Conservation (phyloP, 148 eudicot genomes). For the Pouteria glomerata region DNA sequence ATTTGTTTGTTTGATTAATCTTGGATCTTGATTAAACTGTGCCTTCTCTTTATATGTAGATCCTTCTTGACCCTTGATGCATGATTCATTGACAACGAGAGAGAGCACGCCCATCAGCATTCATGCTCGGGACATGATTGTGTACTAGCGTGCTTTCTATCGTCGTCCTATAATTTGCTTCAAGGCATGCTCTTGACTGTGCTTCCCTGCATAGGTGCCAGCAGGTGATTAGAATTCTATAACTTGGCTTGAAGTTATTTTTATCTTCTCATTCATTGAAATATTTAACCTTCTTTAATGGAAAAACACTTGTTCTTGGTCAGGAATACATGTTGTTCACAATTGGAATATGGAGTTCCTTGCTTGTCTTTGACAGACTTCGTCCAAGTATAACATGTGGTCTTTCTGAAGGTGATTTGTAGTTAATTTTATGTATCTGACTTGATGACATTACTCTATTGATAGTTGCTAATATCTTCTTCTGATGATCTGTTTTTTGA, state of each 20-base stretch:
- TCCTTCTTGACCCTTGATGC: background rate
- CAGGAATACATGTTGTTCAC: no score
- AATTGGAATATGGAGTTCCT: no score
- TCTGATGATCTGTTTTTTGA: no score
- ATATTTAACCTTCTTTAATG: no score
- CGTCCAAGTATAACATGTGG: no score
- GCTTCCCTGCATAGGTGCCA: background rate
- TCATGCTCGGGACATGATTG: slow-evolving; percentile 15
- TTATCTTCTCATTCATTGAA: background rate
- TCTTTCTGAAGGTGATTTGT: no score
- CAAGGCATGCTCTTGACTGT: slow-evolving; percentile 3
- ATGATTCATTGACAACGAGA: slow-evolving; percentile 44
- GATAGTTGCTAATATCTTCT: no score
- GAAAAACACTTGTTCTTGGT: background rate
- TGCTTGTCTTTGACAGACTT: no score
- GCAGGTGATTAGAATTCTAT: background rate
- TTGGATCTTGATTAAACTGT: background rate
- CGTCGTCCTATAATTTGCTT: slow-evolving; percentile 34
- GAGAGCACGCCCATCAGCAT: slow-evolving; percentile 37
- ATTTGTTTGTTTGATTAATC: background rate
- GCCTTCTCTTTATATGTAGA: background rate
- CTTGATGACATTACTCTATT: no score
- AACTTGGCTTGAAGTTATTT: background rate
- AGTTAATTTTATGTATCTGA: no score
- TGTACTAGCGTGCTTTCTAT: slow-evolving; percentile 37